Evolutionary conservation across 2,329 filamentous ascomycete genomes (phyloP).

Genomic region (Capronia coronata): DNA sequence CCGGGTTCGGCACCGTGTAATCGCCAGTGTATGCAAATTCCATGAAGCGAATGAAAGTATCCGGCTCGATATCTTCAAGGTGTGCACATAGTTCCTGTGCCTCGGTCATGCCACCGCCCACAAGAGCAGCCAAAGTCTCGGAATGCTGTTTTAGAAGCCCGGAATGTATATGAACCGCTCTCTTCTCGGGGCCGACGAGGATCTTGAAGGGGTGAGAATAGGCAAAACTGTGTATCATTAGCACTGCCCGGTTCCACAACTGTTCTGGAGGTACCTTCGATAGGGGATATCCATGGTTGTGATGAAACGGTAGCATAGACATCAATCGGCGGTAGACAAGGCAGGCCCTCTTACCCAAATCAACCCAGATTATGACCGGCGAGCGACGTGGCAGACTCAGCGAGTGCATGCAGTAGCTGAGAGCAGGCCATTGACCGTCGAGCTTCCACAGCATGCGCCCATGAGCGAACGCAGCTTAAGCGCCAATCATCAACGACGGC

Average conservation of each 20-base stretch:
- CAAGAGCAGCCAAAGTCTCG: conserved; percentile 14
- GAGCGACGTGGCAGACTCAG: neutral
- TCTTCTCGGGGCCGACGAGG: conserved; percentile 15
- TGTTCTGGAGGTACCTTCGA: conserved; percentile 7
- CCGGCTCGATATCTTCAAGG: conserved; percentile 23
- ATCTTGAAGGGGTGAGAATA: conserved; percentile 25
- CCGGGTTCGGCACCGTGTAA: conserved; percentile 16
- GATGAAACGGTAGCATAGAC: neutral
- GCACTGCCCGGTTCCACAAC: neutral
- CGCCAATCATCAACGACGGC: neutral
- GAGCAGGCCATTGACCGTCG: neutral
- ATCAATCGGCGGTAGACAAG: too few relatives aligned
- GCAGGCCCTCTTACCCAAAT: too few relatives aligned
- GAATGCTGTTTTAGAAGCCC: conserved; percentile 23
- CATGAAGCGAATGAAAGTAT: conserved; percentile 25
- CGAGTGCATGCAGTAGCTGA: neutral
- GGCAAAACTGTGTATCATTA: conserved; percentile 17
- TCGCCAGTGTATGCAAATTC: conserved; percentile 27
- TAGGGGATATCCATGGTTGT: conserved; percentile 10
- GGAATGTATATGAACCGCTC: conserved; percentile 23
- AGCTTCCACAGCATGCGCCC: neutral
- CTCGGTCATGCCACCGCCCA: conserved; percentile 22
- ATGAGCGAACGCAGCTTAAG: neutral
- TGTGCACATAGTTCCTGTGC: conserved; percentile 12
- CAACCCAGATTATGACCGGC: neutral